Conservation (phyloP, 805 yeast species). For the Candida maesae region DNA sequence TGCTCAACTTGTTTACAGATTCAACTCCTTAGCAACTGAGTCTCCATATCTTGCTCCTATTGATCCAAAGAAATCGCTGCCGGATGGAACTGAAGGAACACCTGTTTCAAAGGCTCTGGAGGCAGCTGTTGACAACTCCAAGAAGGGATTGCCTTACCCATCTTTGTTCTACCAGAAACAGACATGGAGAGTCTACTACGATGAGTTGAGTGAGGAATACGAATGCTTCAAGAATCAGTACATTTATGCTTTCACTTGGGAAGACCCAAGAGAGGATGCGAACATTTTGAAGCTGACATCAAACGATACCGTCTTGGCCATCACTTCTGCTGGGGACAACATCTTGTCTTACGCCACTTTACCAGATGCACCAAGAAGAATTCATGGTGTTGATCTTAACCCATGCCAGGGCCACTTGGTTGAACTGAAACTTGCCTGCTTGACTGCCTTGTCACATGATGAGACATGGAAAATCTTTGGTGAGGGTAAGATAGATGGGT, state of each 20-base stretch:
- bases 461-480: slow-evolving; percentile 78
- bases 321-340: slow-evolving; percentile 86
- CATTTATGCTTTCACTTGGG: slow-evolving; percentile 89
- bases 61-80: slow-evolving; percentile 23
- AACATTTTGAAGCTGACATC: slow-evolving; percentile 56
- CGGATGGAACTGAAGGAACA: slow-evolving; percentile 20
- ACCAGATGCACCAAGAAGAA: slow-evolving; percentile 65
- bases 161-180: slow-evolving; percentile 76
- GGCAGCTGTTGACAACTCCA: slow-evolving; percentile 61
- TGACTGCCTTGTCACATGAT: slow-evolving; percentile 51
- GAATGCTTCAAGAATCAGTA: slow-evolving; percentile 74
- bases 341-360: slow-evolving; percentile 68
- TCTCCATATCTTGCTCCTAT: slow-evolving; percentile 75
- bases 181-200: slow-evolving; percentile 76
- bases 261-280: slow-evolving; percentile 80
- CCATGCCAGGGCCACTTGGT: slow-evolving; percentile 79
- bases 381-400: slow-evolving; percentile 82
- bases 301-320: slow-evolving; percentile 73
- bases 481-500: slow-evolving; percentile 57
- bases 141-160: slow-evolving; percentile 71
- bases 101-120: slow-evolving; percentile 69
- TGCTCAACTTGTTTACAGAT: slow-evolving; percentile 45
- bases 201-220: slow-evolving; percentile 63
- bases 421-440: slow-evolving; percentile 73
- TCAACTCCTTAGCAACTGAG: slow-evolving; percentile 74